A percentile compares a stretch with the other conserved stretches of the same genome.
Evolutionary conservation across 2,329 filamentous ascomycete species (phyloP).

Genomic region (Fusarium sp.): DNA sequence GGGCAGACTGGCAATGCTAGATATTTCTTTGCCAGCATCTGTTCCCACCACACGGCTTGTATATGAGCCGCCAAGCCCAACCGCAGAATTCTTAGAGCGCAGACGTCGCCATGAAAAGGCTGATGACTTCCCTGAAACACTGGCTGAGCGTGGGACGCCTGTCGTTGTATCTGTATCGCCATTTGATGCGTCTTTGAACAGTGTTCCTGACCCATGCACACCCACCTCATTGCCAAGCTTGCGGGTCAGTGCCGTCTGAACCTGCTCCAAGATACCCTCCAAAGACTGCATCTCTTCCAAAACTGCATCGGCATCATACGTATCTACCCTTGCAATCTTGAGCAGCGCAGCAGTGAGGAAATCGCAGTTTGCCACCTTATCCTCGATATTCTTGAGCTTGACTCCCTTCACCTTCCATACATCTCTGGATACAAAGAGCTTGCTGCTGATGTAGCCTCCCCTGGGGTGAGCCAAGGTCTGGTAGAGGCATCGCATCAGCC

Average conservation of each 20-base stretch:
- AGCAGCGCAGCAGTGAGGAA: conserved; percentile 89
- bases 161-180: conserved; percentile 62
- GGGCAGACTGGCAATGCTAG: conserved; percentile 79
- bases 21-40: conserved; percentile 55
- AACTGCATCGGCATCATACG: conserved; percentile 90
- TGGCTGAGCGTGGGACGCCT: conserved; percentile 68
- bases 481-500: conserved; percentile 95
- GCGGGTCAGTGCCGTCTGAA: conserved; percentile 81
- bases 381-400: conserved; percentile 91
- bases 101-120: conserved; percentile 92
- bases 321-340: conserved; percentile 87
- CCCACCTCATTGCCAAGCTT: conserved; percentile 96
- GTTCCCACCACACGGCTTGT: conserved; percentile 46
- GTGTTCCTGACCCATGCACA: conserved; percentile 77
- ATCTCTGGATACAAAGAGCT: conserved; percentile 91
- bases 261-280: conserved; percentile 88
- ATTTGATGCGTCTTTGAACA: conserved; percentile 80
- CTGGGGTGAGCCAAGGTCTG: conserved; percentile 92
- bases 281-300: conserved; percentile 94
- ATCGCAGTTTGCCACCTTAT: conserved; percentile 94
- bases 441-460: conserved; percentile 91
- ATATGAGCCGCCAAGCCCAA: conserved; percentile 69
- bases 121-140: conserved; percentile 76
- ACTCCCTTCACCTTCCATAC: conserved; percentile 96
- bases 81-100: conserved; percentile 87